These are phyloP conservation scores for Dioscorea zingiberensis DNA, from an alignment of 106 monocot species.

Conservation along the genomic window DNA sequence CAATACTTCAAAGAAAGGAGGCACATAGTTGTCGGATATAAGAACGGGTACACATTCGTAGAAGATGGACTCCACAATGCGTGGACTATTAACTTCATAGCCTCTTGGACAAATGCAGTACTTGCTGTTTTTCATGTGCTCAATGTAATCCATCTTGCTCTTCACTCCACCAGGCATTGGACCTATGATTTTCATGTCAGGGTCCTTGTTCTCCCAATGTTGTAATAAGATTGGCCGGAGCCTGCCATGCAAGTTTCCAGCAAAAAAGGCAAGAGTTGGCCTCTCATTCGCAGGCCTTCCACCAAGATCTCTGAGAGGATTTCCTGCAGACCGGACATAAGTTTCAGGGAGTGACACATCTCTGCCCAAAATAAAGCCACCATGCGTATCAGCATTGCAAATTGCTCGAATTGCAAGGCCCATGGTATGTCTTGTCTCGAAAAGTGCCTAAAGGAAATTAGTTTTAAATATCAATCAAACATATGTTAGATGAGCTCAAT, in stretches of 20 bases:
- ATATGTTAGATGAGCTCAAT: no score
- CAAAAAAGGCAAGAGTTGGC: slow-evolving; percentile 73
- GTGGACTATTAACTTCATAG: slow-evolving; percentile 88
- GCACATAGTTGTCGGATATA: slow-evolving; percentile 31
- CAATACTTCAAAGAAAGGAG: slow-evolving; percentile 75
- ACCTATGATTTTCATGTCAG: slow-evolving; percentile 66
- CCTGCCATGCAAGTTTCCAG: slow-evolving; percentile 78
- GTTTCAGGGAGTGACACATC: slow-evolving; percentile 50
- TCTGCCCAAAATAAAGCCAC: slow-evolving; percentile 25
- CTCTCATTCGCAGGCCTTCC: slow-evolving; percentile 42
- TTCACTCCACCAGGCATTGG: slow-evolving; percentile 61
- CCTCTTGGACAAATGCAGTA: slow-evolving; percentile 95
- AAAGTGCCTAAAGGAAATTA: no score
- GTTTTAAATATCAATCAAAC: no score
- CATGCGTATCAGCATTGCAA: slow-evolving; percentile 39
- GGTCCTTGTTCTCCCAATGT: slow-evolving; percentile 60
- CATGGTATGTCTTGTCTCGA: no score
- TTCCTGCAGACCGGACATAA: slow-evolving; percentile 13
- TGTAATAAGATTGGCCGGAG: slow-evolving; percentile 60
- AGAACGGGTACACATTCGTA: slow-evolving; percentile 92
- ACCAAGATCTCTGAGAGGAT: slow-evolving; percentile 18
- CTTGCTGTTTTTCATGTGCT: slow-evolving; percentile 85
- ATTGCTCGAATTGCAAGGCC: slow-evolving; percentile 1
- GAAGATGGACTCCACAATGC: slow-evolving; percentile 87
- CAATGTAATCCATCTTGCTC: slow-evolving; percentile 53